Conservation (phyloP, 192 early-diverging fungal genomes). For the Dissophora ornata region DNA sequence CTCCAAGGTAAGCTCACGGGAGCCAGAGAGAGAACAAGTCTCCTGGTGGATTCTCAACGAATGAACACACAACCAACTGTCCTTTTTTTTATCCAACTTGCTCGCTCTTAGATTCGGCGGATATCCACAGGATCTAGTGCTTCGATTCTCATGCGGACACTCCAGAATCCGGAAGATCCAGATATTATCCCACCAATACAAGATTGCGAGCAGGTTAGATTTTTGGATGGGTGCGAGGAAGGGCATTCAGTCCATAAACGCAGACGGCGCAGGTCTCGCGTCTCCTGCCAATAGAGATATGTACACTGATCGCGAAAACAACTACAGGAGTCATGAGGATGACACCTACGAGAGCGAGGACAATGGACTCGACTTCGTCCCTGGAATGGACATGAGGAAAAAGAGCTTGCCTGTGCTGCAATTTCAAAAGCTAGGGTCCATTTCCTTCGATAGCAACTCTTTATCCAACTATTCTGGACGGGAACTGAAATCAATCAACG, state of each 20-base stretch:
- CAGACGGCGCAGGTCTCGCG: constrained; percentile 17
- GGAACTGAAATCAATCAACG: constrained; percentile 81
- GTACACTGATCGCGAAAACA: neutral
- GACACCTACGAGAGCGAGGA: constrained; percentile 10
- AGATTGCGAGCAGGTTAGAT: constrained; percentile 78
- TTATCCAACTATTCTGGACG: constrained; percentile 70
- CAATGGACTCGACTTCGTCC: constrained; percentile 12
- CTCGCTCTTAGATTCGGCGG: constrained; percentile 76
- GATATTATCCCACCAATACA: constrained; percentile 82
- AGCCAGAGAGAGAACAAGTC: constrained; percentile 18
- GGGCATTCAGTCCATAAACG: constrained; percentile 31
- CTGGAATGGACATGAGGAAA: constrained; percentile 7
- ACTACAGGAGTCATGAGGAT: constrained; percentile 15
- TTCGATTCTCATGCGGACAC: constrained; percentile 64
- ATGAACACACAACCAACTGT: constrained; percentile 54
- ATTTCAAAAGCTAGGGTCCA: constrained; percentile 65
- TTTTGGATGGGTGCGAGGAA: constrained; percentile 70
- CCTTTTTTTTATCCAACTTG: no score
- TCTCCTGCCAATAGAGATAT: neutral
- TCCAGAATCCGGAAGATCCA: constrained; percentile 75
- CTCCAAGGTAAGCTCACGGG: constrained; percentile 53
- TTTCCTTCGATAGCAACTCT: constrained; percentile 73
- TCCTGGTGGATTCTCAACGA: neutral
- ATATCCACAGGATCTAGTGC: constrained; percentile 77
- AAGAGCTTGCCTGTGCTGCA: constrained; percentile 43